Evolutionary conservation across 2,329 filamentous ascomycete genomes (phyloP), one percentile per base, ranked within the genome.

Genomic region (Metarhizium album): DNA sequence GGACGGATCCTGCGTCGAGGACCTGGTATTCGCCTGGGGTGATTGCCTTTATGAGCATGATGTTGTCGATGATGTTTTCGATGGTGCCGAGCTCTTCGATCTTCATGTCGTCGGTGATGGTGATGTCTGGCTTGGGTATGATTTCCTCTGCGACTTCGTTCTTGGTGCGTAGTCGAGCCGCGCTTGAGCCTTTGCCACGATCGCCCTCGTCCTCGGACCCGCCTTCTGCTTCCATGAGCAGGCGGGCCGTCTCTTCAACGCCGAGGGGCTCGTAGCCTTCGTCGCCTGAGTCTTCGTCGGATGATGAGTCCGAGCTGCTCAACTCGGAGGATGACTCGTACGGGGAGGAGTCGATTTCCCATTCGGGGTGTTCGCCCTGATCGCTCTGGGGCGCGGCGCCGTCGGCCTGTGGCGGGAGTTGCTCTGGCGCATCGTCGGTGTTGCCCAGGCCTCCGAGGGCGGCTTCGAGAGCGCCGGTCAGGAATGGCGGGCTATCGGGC

Each of bases 21-120:
- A 95, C 90, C 60, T 86, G 83, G 56, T 90, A 87, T 62, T 93
- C 87, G 54, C 89, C 90, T 4, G 86, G 82, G 0, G 78, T 84
- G 48, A 82, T 83, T 31, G 86, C 90, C 63, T 85, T 86, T 64
- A 97, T 80, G 6, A 97, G 76, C 4, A 88, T 73, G 42, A 84
- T 82, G 57, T 83, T 89, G 40, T 89, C 88, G 24, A 97, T 85
- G 35, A 90, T 77, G 47, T 83, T 79, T 61, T 93, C 80, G 9
- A 96, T 78, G 7, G 72, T 69, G 20, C 93, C 93, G 6, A 97
- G 75, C 54, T 83, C 78, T 43, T 84, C 79, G 49, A 96, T 83
- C 56, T 82, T 80, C 76, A 86, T 94, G 16, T 89, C 83, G 1
- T 80, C 71, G 0, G 83, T 90, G 49, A 97, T 78, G n/a, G 70